Evolutionary conservation across 2,329 filamentous ascomycete genomes (phyloP).

Genomic region (Hymenoscyphus occultus): DNA sequence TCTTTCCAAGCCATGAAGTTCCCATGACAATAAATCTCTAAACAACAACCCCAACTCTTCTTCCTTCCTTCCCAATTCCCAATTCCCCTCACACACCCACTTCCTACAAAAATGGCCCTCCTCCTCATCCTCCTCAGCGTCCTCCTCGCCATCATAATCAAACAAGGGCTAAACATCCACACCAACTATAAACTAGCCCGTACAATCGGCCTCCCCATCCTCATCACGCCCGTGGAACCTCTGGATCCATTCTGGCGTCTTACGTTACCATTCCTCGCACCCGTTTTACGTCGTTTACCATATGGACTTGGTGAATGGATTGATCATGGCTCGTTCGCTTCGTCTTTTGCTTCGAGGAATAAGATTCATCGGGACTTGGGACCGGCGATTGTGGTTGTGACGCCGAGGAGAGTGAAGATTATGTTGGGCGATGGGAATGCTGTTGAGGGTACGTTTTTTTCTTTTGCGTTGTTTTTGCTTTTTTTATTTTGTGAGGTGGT

Average conservation of each 20-base stretch:
- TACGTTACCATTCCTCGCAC: neutral
- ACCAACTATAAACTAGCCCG: conserved; percentile 11
- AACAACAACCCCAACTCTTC: neutral
- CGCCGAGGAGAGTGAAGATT: conserved; percentile 7
- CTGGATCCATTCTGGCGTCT: conserved; percentile 13
- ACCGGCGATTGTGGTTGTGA: conserved; percentile 14
- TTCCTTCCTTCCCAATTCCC: neutral
- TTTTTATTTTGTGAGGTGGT: too few species aligned
- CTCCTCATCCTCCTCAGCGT: neutral
- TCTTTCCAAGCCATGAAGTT: too few species aligned
- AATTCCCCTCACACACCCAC: neutral
- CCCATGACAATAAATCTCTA: too few species aligned
- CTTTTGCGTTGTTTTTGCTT: neutral
- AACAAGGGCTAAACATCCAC: neutral
- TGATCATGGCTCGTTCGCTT: conserved; percentile 1
- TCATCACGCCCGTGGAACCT: conserved; percentile 8
- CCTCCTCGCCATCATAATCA: neutral
- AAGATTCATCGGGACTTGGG: conserved; percentile 6
- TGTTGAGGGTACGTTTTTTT: conserved; percentile 10
- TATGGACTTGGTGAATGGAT: conserved; percentile 12
- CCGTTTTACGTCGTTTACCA: conserved; percentile 6
- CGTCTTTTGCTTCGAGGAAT: conserved; percentile 7
- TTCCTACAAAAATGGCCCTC: neutral
- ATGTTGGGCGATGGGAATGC: conserved; percentile 11
- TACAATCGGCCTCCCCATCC: conserved; percentile 13